A percentile compares a stretch with the other conserved stretches of the same genome.
These are phyloP conservation scores for Rosa rugosa DNA, from an alignment of 306 rosid genomes.

Conservation along the genomic window DNA sequence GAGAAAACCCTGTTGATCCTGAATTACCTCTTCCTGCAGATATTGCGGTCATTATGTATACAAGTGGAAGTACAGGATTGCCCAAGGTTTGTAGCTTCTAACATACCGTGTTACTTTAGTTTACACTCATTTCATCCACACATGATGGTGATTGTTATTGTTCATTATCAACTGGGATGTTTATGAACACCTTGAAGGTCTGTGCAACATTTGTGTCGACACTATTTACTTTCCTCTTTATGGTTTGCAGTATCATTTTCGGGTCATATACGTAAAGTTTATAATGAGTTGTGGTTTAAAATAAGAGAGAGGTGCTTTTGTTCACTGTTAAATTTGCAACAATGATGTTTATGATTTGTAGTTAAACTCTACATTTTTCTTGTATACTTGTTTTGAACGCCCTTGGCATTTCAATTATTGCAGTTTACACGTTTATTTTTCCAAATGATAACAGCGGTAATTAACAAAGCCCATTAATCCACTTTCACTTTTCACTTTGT, in stretches of 20 bases:
- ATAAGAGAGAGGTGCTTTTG: not conserved
- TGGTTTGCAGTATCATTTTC: not conserved
- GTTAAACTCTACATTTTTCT: not conserved
- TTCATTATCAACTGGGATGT: conserved; percentile 7
- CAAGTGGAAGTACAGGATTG: conserved; percentile 98
- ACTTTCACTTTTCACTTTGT: conserved; percentile 21
- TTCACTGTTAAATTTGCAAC: not conserved
- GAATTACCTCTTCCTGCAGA: conserved; percentile 83
- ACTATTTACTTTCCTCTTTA: not conserved
- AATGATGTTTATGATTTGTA: not conserved
- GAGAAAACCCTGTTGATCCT: conserved; percentile 56
- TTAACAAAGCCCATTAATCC: not conserved
- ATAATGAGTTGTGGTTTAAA: not conserved
- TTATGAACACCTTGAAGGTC: not conserved
- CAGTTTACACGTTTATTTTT: conserved; percentile 1
- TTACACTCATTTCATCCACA: not conserved
- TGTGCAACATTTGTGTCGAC: not conserved
- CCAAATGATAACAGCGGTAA: conserved; percentile 1
- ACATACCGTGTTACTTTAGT: conserved; percentile 9
- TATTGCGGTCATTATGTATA: conserved; percentile 96
- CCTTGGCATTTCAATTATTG: conserved; percentile 3
- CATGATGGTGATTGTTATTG: conserved; percentile 23
- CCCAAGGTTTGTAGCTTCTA: conserved; percentile 76
- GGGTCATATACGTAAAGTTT: not conserved
- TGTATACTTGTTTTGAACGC: not conserved